These are phyloP conservation scores for Naganishia friedmannii DNA, from an alignment of 768 basidiomycete species.

Conservation along the genomic window DNA sequence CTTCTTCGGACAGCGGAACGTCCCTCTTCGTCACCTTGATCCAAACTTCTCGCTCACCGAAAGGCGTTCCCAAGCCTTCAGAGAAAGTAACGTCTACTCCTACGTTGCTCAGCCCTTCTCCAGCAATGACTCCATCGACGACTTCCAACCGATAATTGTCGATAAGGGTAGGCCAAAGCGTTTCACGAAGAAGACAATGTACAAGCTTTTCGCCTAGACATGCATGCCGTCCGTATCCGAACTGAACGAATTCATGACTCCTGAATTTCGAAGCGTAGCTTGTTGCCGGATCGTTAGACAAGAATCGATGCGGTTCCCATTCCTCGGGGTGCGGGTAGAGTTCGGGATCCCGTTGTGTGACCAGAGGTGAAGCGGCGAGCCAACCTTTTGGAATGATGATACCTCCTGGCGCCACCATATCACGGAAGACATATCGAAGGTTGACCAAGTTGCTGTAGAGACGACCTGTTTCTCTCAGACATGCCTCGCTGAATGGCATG, in stretches of 20 bases:
- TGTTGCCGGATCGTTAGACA: background rate
- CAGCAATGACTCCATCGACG: constrained; percentile 14
- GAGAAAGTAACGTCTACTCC: background rate
- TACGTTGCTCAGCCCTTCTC: constrained; percentile 10
- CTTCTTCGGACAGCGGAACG: constrained; percentile 2
- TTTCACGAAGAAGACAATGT: background rate
- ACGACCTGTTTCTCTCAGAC: constrained; percentile 17
- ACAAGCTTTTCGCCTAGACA: constrained; percentile 6
- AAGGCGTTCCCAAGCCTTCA: constrained; percentile 15
- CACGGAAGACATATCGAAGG: background rate
- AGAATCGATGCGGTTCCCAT: constrained; percentile 2
- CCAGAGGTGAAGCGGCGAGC: background rate
- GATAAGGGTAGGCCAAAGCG: constrained; percentile 18
- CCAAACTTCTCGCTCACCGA: constrained; percentile 7
- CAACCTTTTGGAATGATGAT: constrained; percentile 1
- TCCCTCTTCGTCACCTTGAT: constrained; percentile 20
- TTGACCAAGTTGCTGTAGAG: background rate
- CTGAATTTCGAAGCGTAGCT: background rate
- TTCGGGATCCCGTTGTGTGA: background rate
- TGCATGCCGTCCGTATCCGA: background rate
- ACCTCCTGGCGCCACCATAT: constrained; percentile 4
- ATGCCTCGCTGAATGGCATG: constrained; percentile 24
- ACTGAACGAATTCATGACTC: constrained; percentile 1
- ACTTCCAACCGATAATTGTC: constrained; percentile 21
- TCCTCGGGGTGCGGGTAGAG: background rate